Conservation (phyloP, 1,139 yeast species). For the Trichomonascaceae sp. region DNA sequence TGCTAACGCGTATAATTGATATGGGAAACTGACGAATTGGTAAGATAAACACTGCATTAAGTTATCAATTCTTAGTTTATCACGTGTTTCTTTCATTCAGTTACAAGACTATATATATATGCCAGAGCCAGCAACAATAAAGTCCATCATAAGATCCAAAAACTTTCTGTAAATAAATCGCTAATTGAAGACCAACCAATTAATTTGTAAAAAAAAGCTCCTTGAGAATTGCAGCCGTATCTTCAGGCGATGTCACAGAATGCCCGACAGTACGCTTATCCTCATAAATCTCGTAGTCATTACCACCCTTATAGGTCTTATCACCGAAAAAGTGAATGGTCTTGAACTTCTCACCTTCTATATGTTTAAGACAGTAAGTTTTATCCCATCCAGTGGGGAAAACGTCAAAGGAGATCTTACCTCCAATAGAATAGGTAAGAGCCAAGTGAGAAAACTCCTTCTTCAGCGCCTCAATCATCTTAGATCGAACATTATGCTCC, state of each 20-base stretch:
- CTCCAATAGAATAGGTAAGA: constrained; percentile 95
- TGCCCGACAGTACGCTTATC: constrained; percentile 95
- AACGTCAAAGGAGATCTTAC: constrained; percentile 97
- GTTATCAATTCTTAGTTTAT: no score
- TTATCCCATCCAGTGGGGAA: constrained; percentile 99
- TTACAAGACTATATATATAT: no score
- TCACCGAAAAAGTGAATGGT: constrained; percentile 97
- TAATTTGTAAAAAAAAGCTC: constrained; percentile 50
- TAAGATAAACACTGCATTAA: no score
- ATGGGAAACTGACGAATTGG: no score
- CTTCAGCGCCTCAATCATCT: constrained; percentile 76
- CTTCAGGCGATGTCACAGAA: constrained; percentile 81
- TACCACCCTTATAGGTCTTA: constrained; percentile 96
- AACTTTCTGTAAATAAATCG: neutral
- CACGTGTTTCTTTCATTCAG: no score
- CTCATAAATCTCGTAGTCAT: constrained; percentile 91
- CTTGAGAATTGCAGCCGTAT: constrained; percentile 77
- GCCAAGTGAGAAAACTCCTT: constrained; percentile 75
- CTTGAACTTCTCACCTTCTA: constrained; percentile 74
- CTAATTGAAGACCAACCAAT: neutral
- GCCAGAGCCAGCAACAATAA: no score
- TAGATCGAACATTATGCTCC: constrained; percentile 70
- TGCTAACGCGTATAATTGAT: no score
- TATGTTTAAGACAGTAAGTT: constrained; percentile 94
- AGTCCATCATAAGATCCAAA: no score